Percentiles rank a stretch among this genome's conserved stretches.
Conservation (phyloP, 202 grass and related monocot genomes). For the Carex sylvatica region DNA sequence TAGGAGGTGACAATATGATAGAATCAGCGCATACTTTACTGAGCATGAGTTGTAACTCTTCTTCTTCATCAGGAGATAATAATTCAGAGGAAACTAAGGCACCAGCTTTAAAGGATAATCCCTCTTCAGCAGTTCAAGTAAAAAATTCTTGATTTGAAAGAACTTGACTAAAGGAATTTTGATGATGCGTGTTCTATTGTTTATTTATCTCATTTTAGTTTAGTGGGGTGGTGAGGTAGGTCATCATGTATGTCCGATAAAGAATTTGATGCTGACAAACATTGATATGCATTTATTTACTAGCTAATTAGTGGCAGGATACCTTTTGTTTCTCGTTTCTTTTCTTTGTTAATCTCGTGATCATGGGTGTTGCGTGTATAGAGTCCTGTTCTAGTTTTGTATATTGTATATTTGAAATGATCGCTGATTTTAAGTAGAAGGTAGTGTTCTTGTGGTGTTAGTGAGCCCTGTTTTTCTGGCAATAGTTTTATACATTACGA, state of each 20-base stretch:
- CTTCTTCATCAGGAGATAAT: conserved; percentile 21
- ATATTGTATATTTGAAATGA: conserved; percentile 28
- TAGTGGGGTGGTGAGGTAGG: conserved; percentile 15
- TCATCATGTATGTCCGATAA: conserved; percentile 19
- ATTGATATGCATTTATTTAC: conserved; percentile 28
- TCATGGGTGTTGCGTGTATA: conserved; percentile 14
- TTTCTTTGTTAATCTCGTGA: conserved; percentile 15
- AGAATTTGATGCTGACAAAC: conserved; percentile 24
- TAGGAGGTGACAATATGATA: conserved; percentile 53
- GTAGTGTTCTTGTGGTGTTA: neutral
- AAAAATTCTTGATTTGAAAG: conserved; percentile 5
- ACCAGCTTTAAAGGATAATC: conserved; percentile 14
- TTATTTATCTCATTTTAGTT: conserved; percentile 26
- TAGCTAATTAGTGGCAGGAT: conserved; percentile 26
- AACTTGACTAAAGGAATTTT: conserved; percentile 23
- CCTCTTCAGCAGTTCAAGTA: conserved; percentile 3
- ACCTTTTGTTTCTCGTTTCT: conserved; percentile 9
- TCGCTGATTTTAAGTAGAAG: conserved; percentile 18
- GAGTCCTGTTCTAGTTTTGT: conserved; percentile 20
- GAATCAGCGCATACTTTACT: conserved; percentile 60
- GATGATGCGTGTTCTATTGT: conserved; percentile 6
- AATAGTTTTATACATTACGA: neutral
- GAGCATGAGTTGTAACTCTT: conserved; percentile 52
- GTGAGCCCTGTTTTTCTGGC: neutral
- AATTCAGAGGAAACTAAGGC: conserved; percentile 17